phyloP scores from a whole-genome alignment of 768 basidiomycete genomes.

The Termitomyces sp. region DNA sequence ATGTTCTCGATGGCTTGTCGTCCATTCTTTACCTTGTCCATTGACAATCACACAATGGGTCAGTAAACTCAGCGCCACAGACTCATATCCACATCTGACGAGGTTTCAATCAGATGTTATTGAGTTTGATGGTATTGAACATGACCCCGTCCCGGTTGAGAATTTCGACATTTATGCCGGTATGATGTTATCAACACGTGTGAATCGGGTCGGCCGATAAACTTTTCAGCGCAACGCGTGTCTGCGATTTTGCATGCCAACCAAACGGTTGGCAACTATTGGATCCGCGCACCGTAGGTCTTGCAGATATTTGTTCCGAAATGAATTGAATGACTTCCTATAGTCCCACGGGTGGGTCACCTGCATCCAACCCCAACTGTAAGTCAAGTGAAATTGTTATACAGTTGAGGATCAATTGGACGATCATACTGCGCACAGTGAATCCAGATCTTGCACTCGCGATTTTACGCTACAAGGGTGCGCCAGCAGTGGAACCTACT shows the following conservation, averaged over 20 bases:
- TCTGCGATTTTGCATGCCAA: constrained; percentile 34
- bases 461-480: constrained; percentile 26
- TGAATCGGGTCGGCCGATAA: neutral
- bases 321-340: too few relatives aligned
- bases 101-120: constrained; percentile 14
- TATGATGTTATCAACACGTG: constrained; percentile 7
- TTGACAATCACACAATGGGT: constrained; percentile 28
- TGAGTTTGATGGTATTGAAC: constrained; percentile 34
- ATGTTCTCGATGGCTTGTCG: constrained; percentile 40
- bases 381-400: neutral
- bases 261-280: constrained; percentile 39
- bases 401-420: neutral
- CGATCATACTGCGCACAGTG: constrained; percentile 1
- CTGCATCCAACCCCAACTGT: constrained; percentile 18
- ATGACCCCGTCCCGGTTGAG: constrained; percentile 31
- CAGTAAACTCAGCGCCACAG: neutral
- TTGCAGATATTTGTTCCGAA: neutral
- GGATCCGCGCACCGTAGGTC: constrained; percentile 25
- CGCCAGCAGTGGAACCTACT: constrained; percentile 20
- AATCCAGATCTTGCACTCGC: constrained; percentile 20
- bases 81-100: neutral
- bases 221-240: constrained; percentile 25
- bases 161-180: constrained; percentile 35
- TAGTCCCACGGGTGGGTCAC: constrained; percentile 13
- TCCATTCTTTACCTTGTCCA: constrained; percentile 31